Base-by-base conservation (phyloP, 2,329 filamentous ascomycete species). In the Curvularia verruculosa region DNA sequence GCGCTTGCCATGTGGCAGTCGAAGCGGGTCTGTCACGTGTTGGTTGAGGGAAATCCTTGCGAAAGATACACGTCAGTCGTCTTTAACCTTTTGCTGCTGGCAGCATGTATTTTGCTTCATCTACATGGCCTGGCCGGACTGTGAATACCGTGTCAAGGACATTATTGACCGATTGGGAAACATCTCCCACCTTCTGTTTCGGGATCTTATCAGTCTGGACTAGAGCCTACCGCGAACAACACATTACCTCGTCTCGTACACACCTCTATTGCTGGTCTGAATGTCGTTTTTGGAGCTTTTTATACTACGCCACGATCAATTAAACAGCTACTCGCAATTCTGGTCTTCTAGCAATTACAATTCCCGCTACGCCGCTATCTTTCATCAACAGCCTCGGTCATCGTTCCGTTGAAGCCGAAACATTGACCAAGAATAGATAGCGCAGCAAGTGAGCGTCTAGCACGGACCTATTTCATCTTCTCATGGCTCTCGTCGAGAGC, bases 1-100 rank as follows among this genome's bases (percentile, higher is more conserved):
- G 52, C 46, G 47, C 56, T 50, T 59, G 56, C 51, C 56, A 52
- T 57, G 54, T 57, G 54, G 54, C 54, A 57, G 44, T 49, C 41
- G 39, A 18, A 24, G 24, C 44, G 24, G 51, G 34, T 34, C 41
- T 10, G 21, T 56, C 13, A 29, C 18, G 23, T 41, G 5, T 52
- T 9, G 12, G 21, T 19, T 9, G 23, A 9, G 12, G 12, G 1
- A 24, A 23, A 7, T 19, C 36, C 8, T 18, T 24, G 23, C 23
- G 9, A 23, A 45, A 7, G 26, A 15, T 46, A 29, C 26, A 46
- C 28, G 43, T 46, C 43, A 46, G 23, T 44, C 40, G 40, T 40
- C 39, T 40, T 13, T 40, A 13, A n/a, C 10, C 37, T 40, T 40
- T 21, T 12, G 13, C 19, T 40, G 37, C 39, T 23, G 39, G 19